phyloP scores from a whole-genome alignment of 106 monocot species.

The Cymbidium sinense region DNA sequence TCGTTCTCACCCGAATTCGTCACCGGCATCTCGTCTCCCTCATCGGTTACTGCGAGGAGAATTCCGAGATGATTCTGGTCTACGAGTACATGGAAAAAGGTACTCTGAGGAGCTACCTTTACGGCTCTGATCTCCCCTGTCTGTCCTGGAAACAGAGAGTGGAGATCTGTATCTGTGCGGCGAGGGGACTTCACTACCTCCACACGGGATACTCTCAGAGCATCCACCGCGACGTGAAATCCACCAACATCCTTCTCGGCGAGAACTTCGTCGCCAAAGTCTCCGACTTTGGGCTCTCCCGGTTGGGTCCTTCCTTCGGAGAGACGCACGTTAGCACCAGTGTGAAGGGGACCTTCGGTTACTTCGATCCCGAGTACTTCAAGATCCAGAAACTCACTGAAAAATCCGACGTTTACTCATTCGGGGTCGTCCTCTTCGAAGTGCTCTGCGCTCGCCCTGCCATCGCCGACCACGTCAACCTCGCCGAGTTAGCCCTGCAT shows the following conservation, averaged over 20 bases:
- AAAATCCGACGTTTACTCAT: constrained; percentile 88
- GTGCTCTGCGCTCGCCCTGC: constrained; percentile 70
- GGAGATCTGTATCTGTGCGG: constrained; percentile 30
- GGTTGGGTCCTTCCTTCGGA: constrained; percentile 45
- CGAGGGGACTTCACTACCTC: constrained; percentile 30
- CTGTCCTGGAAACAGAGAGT: constrained; percentile 37
- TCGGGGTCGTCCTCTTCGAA: constrained; percentile 79
- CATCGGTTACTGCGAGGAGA: constrained; percentile 59
- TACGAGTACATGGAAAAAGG: constrained; percentile 73
- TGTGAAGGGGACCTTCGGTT: constrained; percentile 85
- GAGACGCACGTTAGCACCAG: constrained; percentile 74
- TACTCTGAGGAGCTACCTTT: constrained; percentile 29
- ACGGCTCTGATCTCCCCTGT: constrained; percentile 29
- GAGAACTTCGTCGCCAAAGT: constrained; percentile 43
- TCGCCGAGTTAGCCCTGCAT: constrained; percentile 62
- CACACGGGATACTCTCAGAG: constrained; percentile 31
- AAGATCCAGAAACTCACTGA: constrained; percentile 72
- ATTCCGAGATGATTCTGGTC: constrained; percentile 54
- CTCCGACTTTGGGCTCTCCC: constrained; percentile 73
- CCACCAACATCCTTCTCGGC: constrained; percentile 51
- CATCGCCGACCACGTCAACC: constrained; percentile 57
- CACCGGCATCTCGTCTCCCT: constrained; percentile 63
- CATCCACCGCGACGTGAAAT: constrained; percentile 65
- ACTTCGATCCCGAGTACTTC: constrained; percentile 90
- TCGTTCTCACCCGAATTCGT: constrained; percentile 43